phyloP scores from a whole-genome alignment of 257 asterid species.

The Linaria vulgaris region DNA sequence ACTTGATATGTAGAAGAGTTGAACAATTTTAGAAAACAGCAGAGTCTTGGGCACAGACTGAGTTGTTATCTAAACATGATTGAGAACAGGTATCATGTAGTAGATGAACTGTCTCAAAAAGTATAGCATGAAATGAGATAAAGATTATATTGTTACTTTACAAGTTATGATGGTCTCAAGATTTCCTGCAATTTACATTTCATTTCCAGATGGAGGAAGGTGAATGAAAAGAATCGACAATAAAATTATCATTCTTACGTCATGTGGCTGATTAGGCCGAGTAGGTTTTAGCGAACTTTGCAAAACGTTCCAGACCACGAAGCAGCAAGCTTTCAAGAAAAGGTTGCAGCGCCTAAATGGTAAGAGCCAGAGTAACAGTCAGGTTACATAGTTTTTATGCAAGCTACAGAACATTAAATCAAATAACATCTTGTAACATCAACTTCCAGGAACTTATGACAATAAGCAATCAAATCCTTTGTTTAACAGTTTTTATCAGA shows the following conservation, averaged over 20 bases:
- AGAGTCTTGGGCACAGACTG: too few relatives aligned
- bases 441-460: neutral
- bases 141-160: constrained; percentile 19
- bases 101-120: neutral
- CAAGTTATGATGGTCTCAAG: constrained; percentile 21
- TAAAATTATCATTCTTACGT: constrained; percentile 4
- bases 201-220: constrained; percentile 11
- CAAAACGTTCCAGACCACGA: constrained; percentile 64
- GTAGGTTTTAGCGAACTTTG: constrained; percentile 51
- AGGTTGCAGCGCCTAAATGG: constrained; percentile 76
- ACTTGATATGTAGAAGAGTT: too few relatives aligned
- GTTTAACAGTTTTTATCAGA: neutral
- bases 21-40: too few relatives aligned
- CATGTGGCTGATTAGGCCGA: constrained; percentile 47
- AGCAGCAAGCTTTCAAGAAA: constrained; percentile 70
- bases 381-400: neutral
- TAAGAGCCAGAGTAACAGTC: constrained; percentile 5
- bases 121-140: neutral
- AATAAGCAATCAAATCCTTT: neutral
- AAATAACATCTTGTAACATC: too few relatives aligned
- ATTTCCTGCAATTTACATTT: constrained; percentile 16
- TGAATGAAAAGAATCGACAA: constrained; percentile 13
- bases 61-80: too few relatives aligned
- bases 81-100: too few relatives aligned
- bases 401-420: neutral